Evolutionary conservation across 1,284 basidiomycete genomes (phyloP), one percentile per base, ranked within the genome.

Genomic region (Thelephora terrestris): DNA sequence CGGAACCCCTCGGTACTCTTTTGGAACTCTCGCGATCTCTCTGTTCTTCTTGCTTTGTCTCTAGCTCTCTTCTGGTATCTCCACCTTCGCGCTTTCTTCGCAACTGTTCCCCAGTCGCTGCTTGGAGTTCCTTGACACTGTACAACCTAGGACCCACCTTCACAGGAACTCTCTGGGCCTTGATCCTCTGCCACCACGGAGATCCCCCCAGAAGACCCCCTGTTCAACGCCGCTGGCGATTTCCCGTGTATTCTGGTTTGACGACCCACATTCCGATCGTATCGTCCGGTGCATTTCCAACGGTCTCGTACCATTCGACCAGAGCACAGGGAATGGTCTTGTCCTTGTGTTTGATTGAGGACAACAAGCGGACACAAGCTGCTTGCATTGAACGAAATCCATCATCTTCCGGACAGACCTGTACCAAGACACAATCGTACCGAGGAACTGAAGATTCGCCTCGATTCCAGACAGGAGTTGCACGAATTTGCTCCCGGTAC

Each of bases 201-300:
- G n/a, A n/a, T n/a, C n/a, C 7, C 7, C 5, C 46, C 27, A 7
- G n/a, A n/a, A n/a, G n/a, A n/a, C n/a, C n/a, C n/a, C n/a, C n/a
- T n/a, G n/a, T n/a, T n/a, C n/a, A n/a, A 27, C 43, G 32, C 1
- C 27, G 49, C 5, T 37, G 10, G 2, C 37, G 29, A 17, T 49
- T 38, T 1, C 12, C 17, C 9, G 49, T 46, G 36, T 52, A 18
- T 7, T 57, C 52, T 1, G 55, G 55, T 27, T 47, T 32, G 0
- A 61, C 58, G 5, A 55, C 37, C 58, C 57, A 59, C 53, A 61
- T 55, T 0, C 58, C 58, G 2, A 55, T 57, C 34, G 50, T 39
- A 1, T 52, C 37, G 47, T 57, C 52, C 6, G 58, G 58, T 16
- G 18, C 47, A 24, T 56, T 49, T 1, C 43, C 49, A 2, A 48